Base-by-base conservation (phyloP, 805 yeast species). In the Cyberlindnera euphorbiae region DNA sequence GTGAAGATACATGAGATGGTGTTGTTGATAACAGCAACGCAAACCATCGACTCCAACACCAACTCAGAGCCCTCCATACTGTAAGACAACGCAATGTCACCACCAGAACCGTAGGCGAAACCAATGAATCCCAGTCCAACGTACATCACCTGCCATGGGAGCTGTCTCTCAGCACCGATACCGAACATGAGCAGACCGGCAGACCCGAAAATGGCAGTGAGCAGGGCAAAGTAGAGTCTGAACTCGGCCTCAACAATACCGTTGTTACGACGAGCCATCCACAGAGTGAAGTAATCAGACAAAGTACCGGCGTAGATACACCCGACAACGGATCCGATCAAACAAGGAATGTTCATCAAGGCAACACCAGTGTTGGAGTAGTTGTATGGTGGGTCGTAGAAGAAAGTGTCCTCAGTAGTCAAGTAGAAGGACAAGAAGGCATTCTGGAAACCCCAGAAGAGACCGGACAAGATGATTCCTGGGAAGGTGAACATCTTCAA, bases 401-500 rank as follows among this genome's bases (percentile, higher is more conserved):
- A 82, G 45, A 66, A 63, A 37, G 78, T 78, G 41, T 82, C 88
- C 53, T 81, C 84, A 9, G 84, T 74, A 3, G 89, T 82, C 44
- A 83, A 58, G 56, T 82, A 83, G 49, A 83, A 82, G 0, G 89
- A 75, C 45, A 82, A 66, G 52, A 81, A 78, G 0, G 87, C 83
- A 53, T 81, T 87, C 56, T 82, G 90, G 39, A 77, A 66, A 30
- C 90, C 90, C 90, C 90, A 83, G 45, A 82, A 75, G n/a, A 79
- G 41, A 33, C 86, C 85, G 2, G 83, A 75, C 17, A 75, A 61
- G 49, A 79, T 60, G 11, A 77, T 79, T 2, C 84, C 82, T 3
- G 85, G 85, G 52, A 76, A 77, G 45, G 66, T 63, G 45, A 78
- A 75, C 53, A 78, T 79, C 45, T 75, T 67, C 42, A 76, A 56